Evolutionary conservation across 257 asterid species (phyloP).

Genomic region (Leonotis leonurus): DNA sequence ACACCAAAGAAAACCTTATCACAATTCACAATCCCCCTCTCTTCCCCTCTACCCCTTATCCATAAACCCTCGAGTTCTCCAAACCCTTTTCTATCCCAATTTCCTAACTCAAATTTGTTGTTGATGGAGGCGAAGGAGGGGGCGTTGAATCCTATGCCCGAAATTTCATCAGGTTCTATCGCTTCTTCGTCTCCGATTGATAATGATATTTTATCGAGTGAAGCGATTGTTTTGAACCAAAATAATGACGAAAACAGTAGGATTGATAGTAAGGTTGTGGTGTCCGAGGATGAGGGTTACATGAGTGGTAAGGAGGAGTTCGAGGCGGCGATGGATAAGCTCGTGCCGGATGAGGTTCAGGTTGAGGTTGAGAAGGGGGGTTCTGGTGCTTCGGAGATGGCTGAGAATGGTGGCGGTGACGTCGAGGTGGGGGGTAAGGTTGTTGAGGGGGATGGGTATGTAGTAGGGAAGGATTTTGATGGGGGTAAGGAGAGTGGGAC

Average conservation of each 20-base stretch:
- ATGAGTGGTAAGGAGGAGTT: slow-evolving; percentile 63
- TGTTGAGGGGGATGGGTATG: slow-evolving; percentile 20
- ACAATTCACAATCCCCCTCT: slow-evolving; percentile 17
- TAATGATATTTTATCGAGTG: slow-evolving; percentile 22
- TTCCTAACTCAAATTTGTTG: neutral
- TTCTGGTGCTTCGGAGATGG: slow-evolving; percentile 21
- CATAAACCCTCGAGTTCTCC: slow-evolving; percentile 8
- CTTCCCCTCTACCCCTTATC: slow-evolving; percentile 21
- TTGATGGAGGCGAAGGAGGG: slow-evolving; percentile 47
- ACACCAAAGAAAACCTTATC: slow-evolving; percentile 35
- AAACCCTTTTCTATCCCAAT: slow-evolving; percentile 8
- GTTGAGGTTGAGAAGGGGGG: slow-evolving; percentile 14
- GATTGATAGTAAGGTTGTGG: slow-evolving; percentile 22
- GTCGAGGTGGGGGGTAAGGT: slow-evolving; percentile 24
- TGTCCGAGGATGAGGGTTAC: slow-evolving; percentile 48
- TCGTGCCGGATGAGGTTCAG: slow-evolving; percentile 8
- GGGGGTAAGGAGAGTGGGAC: neutral
- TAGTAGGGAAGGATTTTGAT: slow-evolving; percentile 12
- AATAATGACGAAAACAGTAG: slow-evolving; percentile 15
- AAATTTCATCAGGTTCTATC: slow-evolving; percentile 25
- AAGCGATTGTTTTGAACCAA: slow-evolving; percentile 4
- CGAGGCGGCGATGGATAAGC: slow-evolving; percentile 32
- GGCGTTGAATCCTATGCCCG: slow-evolving; percentile 29
- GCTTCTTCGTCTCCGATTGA: slow-evolving; percentile 9
- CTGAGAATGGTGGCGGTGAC: slow-evolving; percentile 26